Percentiles rank a stretch among this genome's conserved stretches.
Conservation (phyloP, 148 eudicot genomes). For the Fagopyrum homotropicum region DNA sequence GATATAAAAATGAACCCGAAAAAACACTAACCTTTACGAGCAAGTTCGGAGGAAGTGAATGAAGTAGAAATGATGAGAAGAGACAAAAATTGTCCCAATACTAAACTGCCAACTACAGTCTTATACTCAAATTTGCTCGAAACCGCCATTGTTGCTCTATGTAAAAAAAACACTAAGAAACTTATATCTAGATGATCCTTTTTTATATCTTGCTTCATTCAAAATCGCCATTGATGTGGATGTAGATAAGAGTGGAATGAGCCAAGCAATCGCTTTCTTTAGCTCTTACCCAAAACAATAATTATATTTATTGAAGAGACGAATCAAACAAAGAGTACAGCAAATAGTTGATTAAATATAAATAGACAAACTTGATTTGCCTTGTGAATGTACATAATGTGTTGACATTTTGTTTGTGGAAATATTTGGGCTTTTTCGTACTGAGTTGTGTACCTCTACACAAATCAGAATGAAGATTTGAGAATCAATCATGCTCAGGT, state of each 20-base stretch:
- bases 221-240: slow-evolving; percentile 5
- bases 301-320: not conserved
- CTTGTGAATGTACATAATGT: not conserved
- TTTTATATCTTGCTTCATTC: slow-evolving; percentile 1
- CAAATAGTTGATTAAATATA: not conserved
- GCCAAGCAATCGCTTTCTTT: not conserved
- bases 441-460: slow-evolving; percentile 4
- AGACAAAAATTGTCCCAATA: slow-evolving; percentile 63
- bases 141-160: slow-evolving; percentile 18
- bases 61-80: slow-evolving; percentile 70
- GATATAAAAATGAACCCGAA: no score
- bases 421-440: not conserved
- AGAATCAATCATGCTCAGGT: no score
- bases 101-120: slow-evolving; percentile 41
- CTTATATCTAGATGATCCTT: not conserved
- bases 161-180: not conserved
- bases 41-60: slow-evolving; percentile 65
- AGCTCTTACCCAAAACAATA: not conserved
- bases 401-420: not conserved
- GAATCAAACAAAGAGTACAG: not conserved
- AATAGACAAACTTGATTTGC: not conserved
- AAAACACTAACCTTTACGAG: slow-evolving; percentile 43
- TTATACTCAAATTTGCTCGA: slow-evolving; percentile 29
- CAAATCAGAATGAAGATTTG: not conserved
- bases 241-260: not conserved